phyloP scores from a whole-genome alignment of 75 land plant genomes.

The Picea glauca region DNA sequence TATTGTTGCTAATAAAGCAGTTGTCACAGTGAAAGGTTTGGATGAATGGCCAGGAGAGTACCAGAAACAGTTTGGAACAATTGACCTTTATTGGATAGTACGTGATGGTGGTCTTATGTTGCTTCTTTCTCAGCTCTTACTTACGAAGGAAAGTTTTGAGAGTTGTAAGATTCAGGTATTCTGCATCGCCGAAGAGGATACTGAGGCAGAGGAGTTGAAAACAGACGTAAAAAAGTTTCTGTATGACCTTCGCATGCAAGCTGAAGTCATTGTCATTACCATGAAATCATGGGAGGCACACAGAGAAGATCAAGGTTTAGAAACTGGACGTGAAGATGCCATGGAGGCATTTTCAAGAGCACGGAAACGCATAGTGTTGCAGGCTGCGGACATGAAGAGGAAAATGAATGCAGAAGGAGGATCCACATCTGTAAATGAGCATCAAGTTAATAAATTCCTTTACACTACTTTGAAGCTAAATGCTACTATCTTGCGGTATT shows the following conservation, averaged over 20 bases:
- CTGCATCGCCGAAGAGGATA: slow-evolving; percentile 97
- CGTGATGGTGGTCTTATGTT: slow-evolving; percentile 99
- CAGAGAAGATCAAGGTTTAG: slow-evolving; percentile 43
- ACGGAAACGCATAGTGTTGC: slow-evolving; percentile 54
- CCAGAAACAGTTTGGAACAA: slow-evolving; percentile 95
- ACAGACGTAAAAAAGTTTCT: slow-evolving; percentile 94
- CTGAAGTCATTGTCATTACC: slow-evolving; percentile 93
- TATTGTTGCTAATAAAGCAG: slow-evolving; percentile 97
- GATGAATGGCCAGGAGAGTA: slow-evolving; percentile 99
- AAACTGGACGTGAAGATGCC: slow-evolving; percentile 75
- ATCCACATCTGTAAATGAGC: slow-evolving; percentile 57
- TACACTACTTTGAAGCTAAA: slow-evolving; percentile 89
- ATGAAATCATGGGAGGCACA: slow-evolving; percentile 97
- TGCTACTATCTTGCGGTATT: slow-evolving; percentile 89
- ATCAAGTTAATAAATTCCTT: slow-evolving; percentile 93
- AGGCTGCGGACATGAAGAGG: slow-evolving; percentile 57
- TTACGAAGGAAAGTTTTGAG: slow-evolving; percentile 94
- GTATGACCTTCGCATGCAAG: slow-evolving; percentile 98
- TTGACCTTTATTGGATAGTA: slow-evolving; percentile 98
- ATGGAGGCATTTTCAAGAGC: slow-evolving; percentile 87
- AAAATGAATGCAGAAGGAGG: slow-evolving; percentile 42
- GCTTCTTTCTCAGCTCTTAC: slow-evolving; percentile 90
- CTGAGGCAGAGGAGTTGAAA: slow-evolving; percentile 90
- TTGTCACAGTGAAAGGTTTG: slow-evolving; percentile 96
- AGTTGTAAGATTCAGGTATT: slow-evolving; percentile 99